Percentiles rank a stretch among this genome's conserved stretches.
Conservation (phyloP, 345 rosid genomes). For the Rhodamnia rubescens region DNA sequence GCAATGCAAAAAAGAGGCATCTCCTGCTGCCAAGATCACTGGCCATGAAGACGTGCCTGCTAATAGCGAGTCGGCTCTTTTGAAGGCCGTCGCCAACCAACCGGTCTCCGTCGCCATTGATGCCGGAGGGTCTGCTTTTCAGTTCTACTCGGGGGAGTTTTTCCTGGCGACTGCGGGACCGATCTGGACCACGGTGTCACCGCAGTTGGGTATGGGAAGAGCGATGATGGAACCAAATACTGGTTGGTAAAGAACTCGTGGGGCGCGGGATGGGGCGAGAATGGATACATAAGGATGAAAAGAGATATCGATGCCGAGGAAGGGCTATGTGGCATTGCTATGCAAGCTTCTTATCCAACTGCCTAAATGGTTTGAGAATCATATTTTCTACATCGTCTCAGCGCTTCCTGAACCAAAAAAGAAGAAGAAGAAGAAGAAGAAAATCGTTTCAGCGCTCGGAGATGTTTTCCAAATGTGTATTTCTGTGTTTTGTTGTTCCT, state of each 20-base stretch:
- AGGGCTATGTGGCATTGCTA: constrained; percentile 42
- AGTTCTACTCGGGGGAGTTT: too few species aligned
- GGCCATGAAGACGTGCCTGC: constrained; percentile 26
- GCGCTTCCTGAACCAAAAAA: too few species aligned
- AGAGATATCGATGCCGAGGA: constrained; percentile 21
- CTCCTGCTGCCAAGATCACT: constrained; percentile 13
- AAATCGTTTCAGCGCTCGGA: too few species aligned
- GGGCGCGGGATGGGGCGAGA: constrained; percentile 48
- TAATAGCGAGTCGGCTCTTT: constrained; percentile 33
- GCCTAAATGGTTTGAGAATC: background rate
- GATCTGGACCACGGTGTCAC: too few species aligned
- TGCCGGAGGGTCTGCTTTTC: too few species aligned
- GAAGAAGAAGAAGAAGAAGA: too few species aligned
- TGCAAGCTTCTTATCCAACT: constrained; percentile 4
- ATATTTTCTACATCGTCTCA: too few species aligned
- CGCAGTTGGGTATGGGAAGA: background rate
- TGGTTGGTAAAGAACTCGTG: constrained; percentile 66
- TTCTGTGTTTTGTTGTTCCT: too few species aligned
- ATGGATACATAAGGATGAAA: constrained; percentile 38
- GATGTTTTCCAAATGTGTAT: too few species aligned
- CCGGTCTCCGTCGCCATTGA: constrained; percentile 42
- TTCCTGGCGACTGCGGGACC: too few species aligned
- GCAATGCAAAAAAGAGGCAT: constrained; percentile 8
- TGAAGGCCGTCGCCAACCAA: constrained; percentile 35
- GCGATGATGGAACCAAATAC: constrained; percentile 21